Conservation (phyloP, 2,329 filamentous ascomycete genomes). For the Clonostachys byssicola region DNA sequence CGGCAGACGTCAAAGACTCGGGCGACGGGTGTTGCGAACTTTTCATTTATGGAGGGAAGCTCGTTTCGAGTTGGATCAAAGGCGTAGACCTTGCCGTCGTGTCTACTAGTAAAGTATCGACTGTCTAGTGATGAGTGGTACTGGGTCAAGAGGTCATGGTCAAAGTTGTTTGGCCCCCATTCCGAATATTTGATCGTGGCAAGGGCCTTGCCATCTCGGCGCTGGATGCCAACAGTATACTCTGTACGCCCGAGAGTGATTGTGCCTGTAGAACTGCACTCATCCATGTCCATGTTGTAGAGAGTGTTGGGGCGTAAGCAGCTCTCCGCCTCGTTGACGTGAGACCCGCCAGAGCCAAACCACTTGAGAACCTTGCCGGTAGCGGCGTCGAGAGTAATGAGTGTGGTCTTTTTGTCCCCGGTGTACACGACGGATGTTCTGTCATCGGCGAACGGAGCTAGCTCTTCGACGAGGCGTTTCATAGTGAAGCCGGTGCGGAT, state of each 20-base stretch:
- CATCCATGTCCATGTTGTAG: slow-evolving; percentile 63
- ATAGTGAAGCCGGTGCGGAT: slow-evolving; percentile 68
- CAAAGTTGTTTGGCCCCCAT: slow-evolving; percentile 89
- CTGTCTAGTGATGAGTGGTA: slow-evolving; percentile 78
- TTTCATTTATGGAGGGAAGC: slow-evolving; percentile 59
- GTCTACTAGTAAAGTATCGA: slow-evolving; percentile 82
- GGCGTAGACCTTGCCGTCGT: slow-evolving; percentile 80
- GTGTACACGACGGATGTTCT: slow-evolving; percentile 82
- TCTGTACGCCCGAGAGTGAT: slow-evolving; percentile 83
- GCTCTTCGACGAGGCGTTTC: slow-evolving; percentile 83
- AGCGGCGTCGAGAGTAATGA: slow-evolving; percentile 84
- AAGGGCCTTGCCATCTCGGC: slow-evolving; percentile 68
- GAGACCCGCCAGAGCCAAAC: slow-evolving; percentile 71
- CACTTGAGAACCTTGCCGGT: slow-evolving; percentile 80
- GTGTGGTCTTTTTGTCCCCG: slow-evolving; percentile 83
- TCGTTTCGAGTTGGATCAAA: slow-evolving; percentile 59
- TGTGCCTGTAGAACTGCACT: slow-evolving; percentile 76
- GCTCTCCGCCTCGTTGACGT: slow-evolving; percentile 66
- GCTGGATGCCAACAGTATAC: slow-evolving; percentile 84
- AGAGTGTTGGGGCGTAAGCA: slow-evolving; percentile 68
- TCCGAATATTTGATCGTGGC: slow-evolving; percentile 91
- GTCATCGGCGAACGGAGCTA: slow-evolving; percentile 70
- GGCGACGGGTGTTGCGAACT: slow-evolving; percentile 73
- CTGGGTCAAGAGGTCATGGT: slow-evolving; percentile 81
- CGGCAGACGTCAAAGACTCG: slow-evolving; percentile 86